phyloP scores from a whole-genome alignment of 179 eudicot genomes.

The Beta macrorhiza region DNA sequence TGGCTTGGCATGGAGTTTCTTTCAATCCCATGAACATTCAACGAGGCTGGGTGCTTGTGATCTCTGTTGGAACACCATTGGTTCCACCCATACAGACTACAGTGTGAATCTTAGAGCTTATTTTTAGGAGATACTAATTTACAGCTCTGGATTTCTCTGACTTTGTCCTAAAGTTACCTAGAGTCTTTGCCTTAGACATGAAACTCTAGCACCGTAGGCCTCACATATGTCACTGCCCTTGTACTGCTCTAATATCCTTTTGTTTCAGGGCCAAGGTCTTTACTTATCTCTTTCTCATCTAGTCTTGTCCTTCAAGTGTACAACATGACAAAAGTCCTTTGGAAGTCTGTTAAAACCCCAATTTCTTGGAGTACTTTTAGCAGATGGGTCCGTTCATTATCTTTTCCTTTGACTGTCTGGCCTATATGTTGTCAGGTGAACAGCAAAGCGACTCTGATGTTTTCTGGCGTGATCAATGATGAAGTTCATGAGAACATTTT shows the following conservation, averaged over 20 bases:
- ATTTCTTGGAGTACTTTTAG: neutral
- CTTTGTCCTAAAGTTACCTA: no score
- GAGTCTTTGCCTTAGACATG: neutral
- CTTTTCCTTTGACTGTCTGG: conserved; percentile 7
- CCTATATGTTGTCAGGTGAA: conserved; percentile 54
- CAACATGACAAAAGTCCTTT: no score
- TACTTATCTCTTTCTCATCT: neutral
- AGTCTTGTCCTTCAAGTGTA: neutral
- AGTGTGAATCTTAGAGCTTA: no score
- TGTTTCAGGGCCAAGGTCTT: neutral
- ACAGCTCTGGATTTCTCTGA: neutral
- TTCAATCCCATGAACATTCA: neutral
- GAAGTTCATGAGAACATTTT: conserved; percentile 78
- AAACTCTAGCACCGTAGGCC: neutral
- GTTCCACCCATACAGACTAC: neutral
- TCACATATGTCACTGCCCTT: neutral
- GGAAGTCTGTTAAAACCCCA: no score
- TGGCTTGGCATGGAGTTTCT: neutral
- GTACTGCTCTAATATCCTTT: neutral
- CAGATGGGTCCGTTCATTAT: conserved; percentile 1
- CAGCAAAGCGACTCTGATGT: conserved; percentile 80
- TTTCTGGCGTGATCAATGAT: conserved; percentile 60
- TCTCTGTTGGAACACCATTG: neutral
- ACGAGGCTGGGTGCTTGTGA: no score
- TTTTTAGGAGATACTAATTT: no score